Conservation (phyloP, 75 land plant genomes). For the Chamaecyparis obtusa region DNA sequence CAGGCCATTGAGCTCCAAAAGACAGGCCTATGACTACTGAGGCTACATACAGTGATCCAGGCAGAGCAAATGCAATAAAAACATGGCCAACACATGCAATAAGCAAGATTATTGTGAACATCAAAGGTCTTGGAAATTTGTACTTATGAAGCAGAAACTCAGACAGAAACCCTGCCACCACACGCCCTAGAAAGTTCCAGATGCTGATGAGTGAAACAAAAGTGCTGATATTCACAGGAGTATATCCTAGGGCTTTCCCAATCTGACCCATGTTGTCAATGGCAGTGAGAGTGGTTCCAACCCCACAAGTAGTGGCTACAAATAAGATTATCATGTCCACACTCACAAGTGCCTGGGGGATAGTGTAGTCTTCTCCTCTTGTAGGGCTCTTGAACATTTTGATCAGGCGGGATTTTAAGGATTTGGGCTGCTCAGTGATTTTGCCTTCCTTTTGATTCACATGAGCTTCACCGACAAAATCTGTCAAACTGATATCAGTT, state of each 20-base stretch:
- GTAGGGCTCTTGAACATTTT: constrained; percentile 19
- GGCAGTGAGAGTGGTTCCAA: constrained; percentile 61
- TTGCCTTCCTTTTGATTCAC: neutral
- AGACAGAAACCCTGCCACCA: constrained; percentile 48
- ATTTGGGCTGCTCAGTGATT: too few relatives aligned
- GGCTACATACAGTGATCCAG: too few relatives aligned
- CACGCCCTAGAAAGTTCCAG: constrained; percentile 62
- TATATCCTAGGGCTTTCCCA: constrained; percentile 60
- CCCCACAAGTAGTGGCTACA: constrained; percentile 19
- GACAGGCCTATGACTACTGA: too few relatives aligned
- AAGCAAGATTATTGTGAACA: constrained; percentile 12
- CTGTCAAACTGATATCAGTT: neutral
- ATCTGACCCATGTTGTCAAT: constrained; percentile 67
- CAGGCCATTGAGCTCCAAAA: too few relatives aligned
- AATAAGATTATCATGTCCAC: neutral
- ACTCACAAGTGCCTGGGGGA: constrained; percentile 60
- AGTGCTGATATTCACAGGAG: constrained; percentile 31
- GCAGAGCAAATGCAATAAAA: neutral
- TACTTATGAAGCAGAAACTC: constrained; percentile 29
- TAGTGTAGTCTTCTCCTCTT: constrained; percentile 68
- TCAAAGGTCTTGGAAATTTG: constrained; percentile 24
- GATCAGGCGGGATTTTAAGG: neutral
- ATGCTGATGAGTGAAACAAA: constrained; percentile 70
- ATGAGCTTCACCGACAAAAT: neutral
- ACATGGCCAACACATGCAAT: constrained; percentile 24